phyloP scores from a whole-genome alignment of 495 filamentous ascomycete species.

The Lentithecium fluviatile region DNA sequence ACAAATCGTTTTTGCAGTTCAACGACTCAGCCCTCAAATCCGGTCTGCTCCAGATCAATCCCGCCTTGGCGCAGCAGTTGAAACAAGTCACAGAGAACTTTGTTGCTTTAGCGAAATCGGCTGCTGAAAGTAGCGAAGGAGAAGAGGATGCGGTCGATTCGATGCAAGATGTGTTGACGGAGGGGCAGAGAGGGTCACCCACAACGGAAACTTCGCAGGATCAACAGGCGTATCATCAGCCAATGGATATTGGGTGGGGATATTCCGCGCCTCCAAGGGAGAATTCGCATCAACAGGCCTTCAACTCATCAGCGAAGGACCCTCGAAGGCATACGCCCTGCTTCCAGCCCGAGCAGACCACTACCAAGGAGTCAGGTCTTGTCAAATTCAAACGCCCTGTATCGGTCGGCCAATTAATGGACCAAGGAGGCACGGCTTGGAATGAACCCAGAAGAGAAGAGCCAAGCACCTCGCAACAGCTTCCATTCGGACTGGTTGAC shows the following conservation, averaged over 20 bases:
- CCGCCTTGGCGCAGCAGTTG: conserved; percentile 44
- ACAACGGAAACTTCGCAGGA: not conserved
- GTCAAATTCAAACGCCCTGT: not conserved
- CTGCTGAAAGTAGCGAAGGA: conserved; percentile 35
- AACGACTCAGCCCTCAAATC: conserved; percentile 58
- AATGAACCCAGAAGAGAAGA: not conserved
- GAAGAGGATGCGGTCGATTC: conserved; percentile 39
- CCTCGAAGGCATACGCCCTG: conserved; percentile 4
- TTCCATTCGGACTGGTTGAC: conserved; percentile 31
- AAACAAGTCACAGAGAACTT: conserved; percentile 51
- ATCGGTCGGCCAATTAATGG: conserved; percentile 14
- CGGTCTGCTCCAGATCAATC: conserved; percentile 45
- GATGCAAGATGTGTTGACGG: conserved; percentile 19
- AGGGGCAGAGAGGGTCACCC: conserved; percentile 3
- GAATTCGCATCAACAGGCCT: not conserved
- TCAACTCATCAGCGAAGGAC: not conserved
- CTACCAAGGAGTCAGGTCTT: conserved; percentile 6
- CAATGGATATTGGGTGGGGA: conserved; percentile 27
- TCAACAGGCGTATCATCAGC: not conserved
- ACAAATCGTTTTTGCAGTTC: conserved; percentile 67
- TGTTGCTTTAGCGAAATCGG: conserved; percentile 46
- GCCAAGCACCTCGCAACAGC: not conserved
- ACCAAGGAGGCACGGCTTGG: conserved; percentile 5
- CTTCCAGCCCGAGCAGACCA: conserved; percentile 17
- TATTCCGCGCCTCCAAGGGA: conserved; percentile 10